A percentile compares a stretch with the other conserved stretches of the same genome.
phyloP scores from a whole-genome alignment of 345 rosid genomes.

The Salix dunnii region DNA sequence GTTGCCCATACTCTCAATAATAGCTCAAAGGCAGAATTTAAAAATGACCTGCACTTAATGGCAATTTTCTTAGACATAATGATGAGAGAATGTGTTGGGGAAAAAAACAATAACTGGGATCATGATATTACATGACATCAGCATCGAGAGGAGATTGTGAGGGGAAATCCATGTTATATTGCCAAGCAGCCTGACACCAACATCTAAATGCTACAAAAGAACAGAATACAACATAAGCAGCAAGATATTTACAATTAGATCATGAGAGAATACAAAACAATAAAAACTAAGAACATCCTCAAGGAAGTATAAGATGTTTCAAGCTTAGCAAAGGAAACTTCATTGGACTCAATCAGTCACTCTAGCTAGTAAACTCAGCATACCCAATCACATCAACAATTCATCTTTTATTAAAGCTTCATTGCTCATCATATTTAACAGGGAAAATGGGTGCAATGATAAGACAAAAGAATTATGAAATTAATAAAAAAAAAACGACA shows the following conservation, averaged over 20 bases:
- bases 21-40: conserved; percentile 94
- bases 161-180: conserved; percentile 56
- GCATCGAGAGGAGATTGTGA: conserved; percentile 61
- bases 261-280: conserved; percentile 5
- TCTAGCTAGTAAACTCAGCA: neutral
- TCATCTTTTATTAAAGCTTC: neutral
- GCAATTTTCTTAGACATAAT: conserved; percentile 18
- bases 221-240: conserved; percentile 17
- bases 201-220: conserved; percentile 80
- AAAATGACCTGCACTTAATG: conserved; percentile 65
- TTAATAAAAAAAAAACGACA: too few species aligned
- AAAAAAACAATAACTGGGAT: conserved; percentile 21
- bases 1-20: conserved; percentile 85
- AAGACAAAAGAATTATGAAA: neutral
- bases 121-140: conserved; percentile 78
- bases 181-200: conserved; percentile 95
- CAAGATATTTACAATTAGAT: conserved; percentile 10
- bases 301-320: neutral
- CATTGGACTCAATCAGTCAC: neutral
- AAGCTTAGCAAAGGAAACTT: neutral
- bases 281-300: neutral
- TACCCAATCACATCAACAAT: neutral
- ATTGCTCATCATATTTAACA: neutral
- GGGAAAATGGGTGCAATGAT: neutral
- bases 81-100: neutral